Percentiles rank a stretch among this genome's conserved stretches.
Conservation (phyloP, 345 rosid genomes). For the Citrus maxima region DNA sequence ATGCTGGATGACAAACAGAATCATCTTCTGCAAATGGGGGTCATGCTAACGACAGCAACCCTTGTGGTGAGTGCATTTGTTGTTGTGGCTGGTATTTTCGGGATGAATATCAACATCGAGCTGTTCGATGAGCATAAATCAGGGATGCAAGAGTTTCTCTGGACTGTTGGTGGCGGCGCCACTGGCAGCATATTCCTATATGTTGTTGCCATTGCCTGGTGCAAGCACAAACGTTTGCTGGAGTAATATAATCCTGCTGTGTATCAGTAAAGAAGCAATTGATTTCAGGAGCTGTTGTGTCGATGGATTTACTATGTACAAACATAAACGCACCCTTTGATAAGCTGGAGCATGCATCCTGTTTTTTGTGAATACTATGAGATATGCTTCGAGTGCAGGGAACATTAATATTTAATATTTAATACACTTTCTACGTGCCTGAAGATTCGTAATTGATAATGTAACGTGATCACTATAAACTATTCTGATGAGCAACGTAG, state of each 20-base stretch:
- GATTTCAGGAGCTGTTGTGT: not conserved
- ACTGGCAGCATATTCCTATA: conserved; percentile 57
- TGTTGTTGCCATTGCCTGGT: conserved; percentile 78
- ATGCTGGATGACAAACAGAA: conserved; percentile 97
- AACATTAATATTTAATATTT: too few relatives aligned
- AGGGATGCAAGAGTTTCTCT: conserved; percentile 47
- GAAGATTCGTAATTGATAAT: too few relatives aligned
- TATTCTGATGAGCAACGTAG: not conserved
- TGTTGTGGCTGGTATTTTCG: conserved; percentile 66
- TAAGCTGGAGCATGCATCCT: too few relatives aligned
- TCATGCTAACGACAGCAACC: conserved; percentile 88
- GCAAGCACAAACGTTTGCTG: conserved; percentile 70
- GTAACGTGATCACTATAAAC: too few relatives aligned
- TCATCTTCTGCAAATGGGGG: conserved; percentile 94
- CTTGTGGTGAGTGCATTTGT: conserved; percentile 69
- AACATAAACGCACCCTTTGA: not conserved
- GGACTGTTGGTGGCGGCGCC: conserved; percentile 73
- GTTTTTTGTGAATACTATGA: too few relatives aligned
- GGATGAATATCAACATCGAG: conserved; percentile 67
- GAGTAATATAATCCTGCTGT: conserved; percentile 24
- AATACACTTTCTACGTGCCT: too few relatives aligned
- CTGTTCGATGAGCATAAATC: conserved; percentile 26
- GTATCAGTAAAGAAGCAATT: not conserved
- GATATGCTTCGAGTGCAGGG: too few relatives aligned
- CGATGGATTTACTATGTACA: not conserved